Evolutionary conservation across 352 stramenopile species (phyloP).

Genomic region (Globisporangium nodosum): DNA sequence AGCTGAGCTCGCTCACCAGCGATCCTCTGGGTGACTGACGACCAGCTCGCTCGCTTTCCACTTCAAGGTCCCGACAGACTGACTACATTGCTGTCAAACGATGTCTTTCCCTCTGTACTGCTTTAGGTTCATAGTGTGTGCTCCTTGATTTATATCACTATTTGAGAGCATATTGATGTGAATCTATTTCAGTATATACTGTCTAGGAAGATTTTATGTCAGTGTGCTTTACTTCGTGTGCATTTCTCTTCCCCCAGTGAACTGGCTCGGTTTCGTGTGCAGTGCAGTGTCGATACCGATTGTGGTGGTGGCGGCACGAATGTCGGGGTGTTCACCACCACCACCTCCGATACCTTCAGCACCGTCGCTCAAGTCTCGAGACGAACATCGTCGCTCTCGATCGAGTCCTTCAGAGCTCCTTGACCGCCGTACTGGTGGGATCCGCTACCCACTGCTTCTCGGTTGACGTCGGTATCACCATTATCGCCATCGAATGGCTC

Average conservation of each 20-base stretch:
- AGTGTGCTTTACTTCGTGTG: background rate
- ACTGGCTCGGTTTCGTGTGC: background rate
- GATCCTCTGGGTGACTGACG: no score
- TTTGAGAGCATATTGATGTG: no score
- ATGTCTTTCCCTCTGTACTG: no score
- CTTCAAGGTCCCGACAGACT: no score
- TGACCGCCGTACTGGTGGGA: background rate
- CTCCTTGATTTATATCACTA: background rate
- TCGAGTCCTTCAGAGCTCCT: background rate
- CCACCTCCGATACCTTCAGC: background rate
- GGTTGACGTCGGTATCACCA: background rate
- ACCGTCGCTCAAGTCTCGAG: background rate
- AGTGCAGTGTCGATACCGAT: no score
- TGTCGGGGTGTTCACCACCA: no score
- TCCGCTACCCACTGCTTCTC: background rate
- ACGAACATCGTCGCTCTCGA: background rate
- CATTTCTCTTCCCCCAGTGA: background rate
- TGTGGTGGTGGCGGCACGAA: no score
- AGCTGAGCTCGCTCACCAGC: no score
- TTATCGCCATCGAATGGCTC: background rate
- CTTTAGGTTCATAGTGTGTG: no score
- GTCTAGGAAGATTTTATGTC: background rate
- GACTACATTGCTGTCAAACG: no score
- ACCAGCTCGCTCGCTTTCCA: no score
- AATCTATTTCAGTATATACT: background rate